These are phyloP conservation scores for Suillus weaverae DNA, from an alignment of 768 basidiomycete species.

Conservation along the genomic window DNA sequence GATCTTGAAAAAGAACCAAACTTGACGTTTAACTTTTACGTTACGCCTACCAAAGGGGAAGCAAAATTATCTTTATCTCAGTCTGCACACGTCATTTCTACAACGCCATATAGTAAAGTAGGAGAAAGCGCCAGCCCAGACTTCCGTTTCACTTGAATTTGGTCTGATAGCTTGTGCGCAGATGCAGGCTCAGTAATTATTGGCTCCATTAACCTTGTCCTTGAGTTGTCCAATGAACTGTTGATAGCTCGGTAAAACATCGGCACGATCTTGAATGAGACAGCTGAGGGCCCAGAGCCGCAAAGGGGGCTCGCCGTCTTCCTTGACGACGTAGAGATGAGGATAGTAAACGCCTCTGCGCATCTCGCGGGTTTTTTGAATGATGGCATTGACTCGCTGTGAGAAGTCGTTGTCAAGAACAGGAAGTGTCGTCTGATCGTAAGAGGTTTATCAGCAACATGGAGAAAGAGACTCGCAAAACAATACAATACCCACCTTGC, in stretches of 20 bases:
- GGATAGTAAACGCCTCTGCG: constrained; percentile 91
- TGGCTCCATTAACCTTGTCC: constrained; percentile 62
- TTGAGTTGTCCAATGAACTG: constrained; percentile 90
- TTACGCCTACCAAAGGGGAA: background rate
- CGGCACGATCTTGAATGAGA: constrained; percentile 94
- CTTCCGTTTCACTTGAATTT: background rate
- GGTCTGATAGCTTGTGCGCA: background rate
- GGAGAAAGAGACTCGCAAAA: background rate
- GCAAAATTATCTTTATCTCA: constrained; percentile 1
- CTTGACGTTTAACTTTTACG: background rate
- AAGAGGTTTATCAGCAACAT: constrained; percentile 6
- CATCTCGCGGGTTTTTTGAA: constrained; percentile 94
- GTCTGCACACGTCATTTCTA: background rate
- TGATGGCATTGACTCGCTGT: constrained; percentile 90
- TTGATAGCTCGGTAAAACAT: constrained; percentile 93
- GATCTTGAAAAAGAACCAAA: background rate
- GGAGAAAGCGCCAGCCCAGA: background rate
- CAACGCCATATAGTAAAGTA: constrained; percentile 2
- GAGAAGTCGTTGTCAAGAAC: constrained; percentile 91
- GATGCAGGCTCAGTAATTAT: constrained; percentile 25
- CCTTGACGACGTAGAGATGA: constrained; percentile 95
- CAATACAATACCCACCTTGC: constrained; percentile 64
- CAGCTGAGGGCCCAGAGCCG: constrained; percentile 93
- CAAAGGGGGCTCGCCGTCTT: constrained; percentile 94
- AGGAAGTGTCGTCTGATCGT: constrained; percentile 77